These are phyloP conservation scores for Phytopythium delawarense DNA, from an alignment of 352 stramenopile species.

Conservation along the genomic window DNA sequence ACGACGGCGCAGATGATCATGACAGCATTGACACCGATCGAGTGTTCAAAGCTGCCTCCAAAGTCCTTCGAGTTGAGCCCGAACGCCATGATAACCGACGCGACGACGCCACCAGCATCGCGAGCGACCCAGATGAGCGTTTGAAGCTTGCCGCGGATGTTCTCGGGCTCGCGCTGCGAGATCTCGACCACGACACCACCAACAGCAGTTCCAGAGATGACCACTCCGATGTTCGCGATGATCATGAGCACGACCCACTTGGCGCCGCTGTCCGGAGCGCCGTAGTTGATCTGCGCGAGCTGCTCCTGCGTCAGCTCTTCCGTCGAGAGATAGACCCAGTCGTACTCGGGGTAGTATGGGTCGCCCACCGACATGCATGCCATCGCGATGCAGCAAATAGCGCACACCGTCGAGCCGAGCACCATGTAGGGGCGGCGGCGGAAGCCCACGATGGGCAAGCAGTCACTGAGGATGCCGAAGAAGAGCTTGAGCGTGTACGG, in stretches of 20 bases:
- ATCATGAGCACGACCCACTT: constrained; percentile 37
- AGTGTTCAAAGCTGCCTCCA: constrained; percentile 26
- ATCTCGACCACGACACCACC: constrained; percentile 47
- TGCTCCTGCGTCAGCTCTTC: constrained; percentile 30
- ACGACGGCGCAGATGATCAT: constrained; percentile 28
- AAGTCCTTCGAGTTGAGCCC: constrained; percentile 34
- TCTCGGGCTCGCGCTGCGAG: constrained; percentile 39
- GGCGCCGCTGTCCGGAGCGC: constrained; percentile 20
- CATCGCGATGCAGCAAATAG: constrained; percentile 44
- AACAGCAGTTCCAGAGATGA: constrained; percentile 29
- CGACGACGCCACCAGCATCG: constrained; percentile 28
- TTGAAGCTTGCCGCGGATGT: constrained; percentile 37
- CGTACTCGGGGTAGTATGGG: constrained; percentile 36
- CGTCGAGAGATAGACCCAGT: constrained; percentile 24
- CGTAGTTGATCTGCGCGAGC: constrained; percentile 20
- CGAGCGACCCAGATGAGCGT: constrained; percentile 30
- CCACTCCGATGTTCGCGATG: constrained; percentile 30
- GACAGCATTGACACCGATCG: constrained; percentile 30
- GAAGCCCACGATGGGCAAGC: constrained; percentile 51
- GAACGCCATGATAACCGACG: constrained; percentile 30
- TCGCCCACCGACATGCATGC: constrained; percentile 30
- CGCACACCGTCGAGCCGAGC: constrained; percentile 57
- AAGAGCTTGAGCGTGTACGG: constrained; percentile 70
- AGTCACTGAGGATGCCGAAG: constrained; percentile 57
- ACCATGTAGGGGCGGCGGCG: constrained; percentile 65